Conservation (phyloP, 257 asterid species). For the Capsicum pubescens region DNA sequence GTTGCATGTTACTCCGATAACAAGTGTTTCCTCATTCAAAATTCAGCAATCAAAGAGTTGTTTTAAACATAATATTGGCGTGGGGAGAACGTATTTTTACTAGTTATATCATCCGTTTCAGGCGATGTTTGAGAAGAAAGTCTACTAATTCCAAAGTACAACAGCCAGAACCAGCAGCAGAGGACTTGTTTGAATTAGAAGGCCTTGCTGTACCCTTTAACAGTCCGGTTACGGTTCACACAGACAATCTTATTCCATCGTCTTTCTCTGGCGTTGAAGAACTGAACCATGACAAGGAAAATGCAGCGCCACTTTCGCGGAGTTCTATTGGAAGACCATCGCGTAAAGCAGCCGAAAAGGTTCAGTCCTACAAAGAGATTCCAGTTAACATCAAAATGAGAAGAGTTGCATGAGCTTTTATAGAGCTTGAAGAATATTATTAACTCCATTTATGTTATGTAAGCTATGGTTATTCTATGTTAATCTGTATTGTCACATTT, state of each 20-base stretch:
- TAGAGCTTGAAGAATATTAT: neutral
- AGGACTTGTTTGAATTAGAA: constrained; percentile 58
- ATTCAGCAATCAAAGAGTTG: neutral
- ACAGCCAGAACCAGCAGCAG: constrained; percentile 48
- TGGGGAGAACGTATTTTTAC: neutral
- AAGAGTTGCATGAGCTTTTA: constrained; percentile 45
- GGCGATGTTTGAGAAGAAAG: constrained; percentile 76
- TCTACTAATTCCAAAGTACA: constrained; percentile 48
- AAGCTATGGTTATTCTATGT: neutral
- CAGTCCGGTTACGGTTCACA: constrained; percentile 33
- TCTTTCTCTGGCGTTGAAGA: constrained; percentile 16
- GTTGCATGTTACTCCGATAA: neutral
- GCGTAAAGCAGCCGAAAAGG: constrained; percentile 75
- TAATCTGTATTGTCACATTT: neutral
- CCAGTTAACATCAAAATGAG: constrained; percentile 84
- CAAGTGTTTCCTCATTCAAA: neutral
- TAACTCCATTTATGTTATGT: neutral
- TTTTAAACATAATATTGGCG: neutral
- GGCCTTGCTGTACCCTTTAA: constrained; percentile 41
- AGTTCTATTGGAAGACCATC: constrained; percentile 61
- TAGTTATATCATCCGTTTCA: constrained; percentile 24
- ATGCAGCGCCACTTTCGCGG: constrained; percentile 42
- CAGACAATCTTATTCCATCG: constrained; percentile 30
- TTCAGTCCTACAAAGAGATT: constrained; percentile 75
- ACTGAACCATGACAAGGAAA: constrained; percentile 33